Base-by-base conservation (phyloP, 177 flowering plant species). In the Telopea speciosissima region DNA sequence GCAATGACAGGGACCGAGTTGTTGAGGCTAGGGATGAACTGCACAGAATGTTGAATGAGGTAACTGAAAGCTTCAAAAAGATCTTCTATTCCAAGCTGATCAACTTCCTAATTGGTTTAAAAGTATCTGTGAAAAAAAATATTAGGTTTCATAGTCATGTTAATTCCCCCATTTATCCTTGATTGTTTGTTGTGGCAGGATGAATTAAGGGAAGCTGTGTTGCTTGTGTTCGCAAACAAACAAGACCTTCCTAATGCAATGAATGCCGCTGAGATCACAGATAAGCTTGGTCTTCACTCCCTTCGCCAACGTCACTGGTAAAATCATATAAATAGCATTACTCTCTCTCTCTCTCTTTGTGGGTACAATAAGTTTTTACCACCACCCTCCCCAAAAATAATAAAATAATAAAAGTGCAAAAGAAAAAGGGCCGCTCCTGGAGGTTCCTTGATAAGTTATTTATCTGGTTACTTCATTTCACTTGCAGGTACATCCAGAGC, bases 401-500 rank as follows among this genome's bases (percentile, higher is more conserved):
- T n/a, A n/a, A n/a, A n/a, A n/a, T n/a, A n/a, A n/a, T n/a, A n/a
- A n/a, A n/a, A n/a, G n/a, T 28, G 4, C 4, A 28, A 28, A 28
- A 2, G 31, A 28, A 28, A 28, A 28, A 28, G 4, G 31, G 31
- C 31, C 31, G 4, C 3, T 36, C 40, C 40, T 36, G 40, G 40
- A 36, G 7, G 9, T 36, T 36, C 40, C 40, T 36, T 36, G 40
- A 36, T 36, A 36, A 36, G 40, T 5, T 36, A 36, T 36, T 36
- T 3, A 36, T 4, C 40, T 36, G 40, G 3, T 28, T 28, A 28
- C 31, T 36, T 36, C 40, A 36, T 36, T 36, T 68, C 65, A 5
- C 31, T 62, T 66, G n/a, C 84, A 89, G 93, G 93, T 90, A 90
- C 68, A 90, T 90, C 84, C 96, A 90, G 83, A 90, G 96, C 81